phyloP scores from a whole-genome alignment of 108 stramenopile genomes.

The Epithemia pelagica region DNA sequence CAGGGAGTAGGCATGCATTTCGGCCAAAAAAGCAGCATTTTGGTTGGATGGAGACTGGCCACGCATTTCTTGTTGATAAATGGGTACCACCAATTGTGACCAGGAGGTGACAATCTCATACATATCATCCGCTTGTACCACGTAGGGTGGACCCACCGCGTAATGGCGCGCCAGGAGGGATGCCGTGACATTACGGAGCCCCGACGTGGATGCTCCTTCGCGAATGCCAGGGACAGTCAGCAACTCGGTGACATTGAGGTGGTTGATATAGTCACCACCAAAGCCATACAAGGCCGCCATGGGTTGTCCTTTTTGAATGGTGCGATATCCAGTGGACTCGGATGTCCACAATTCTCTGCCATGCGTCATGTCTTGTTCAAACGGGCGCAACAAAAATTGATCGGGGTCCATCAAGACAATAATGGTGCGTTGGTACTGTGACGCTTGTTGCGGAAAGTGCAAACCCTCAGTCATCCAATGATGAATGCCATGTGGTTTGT shows the following conservation, averaged over 20 bases:
- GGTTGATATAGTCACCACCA: background rate
- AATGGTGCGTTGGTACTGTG: slow-evolving; percentile 48
- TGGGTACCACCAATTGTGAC: slow-evolving; percentile 55
- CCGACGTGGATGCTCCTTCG: too few relatives aligned
- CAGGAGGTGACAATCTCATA: slow-evolving; percentile 54
- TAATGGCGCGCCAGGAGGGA: slow-evolving; percentile 23
- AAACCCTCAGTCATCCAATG: slow-evolving; percentile 73
- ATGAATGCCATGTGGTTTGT: slow-evolving; percentile 85
- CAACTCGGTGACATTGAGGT: slow-evolving; percentile 70
- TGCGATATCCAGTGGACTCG: background rate
- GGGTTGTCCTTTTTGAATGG: slow-evolving; percentile 72
- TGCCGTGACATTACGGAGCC: background rate
- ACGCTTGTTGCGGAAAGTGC: slow-evolving; percentile 37
- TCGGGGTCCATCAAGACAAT: slow-evolving; percentile 80
- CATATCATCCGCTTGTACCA: slow-evolving; percentile 69
- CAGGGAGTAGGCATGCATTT: slow-evolving; percentile 74
- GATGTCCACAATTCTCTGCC: background rate
- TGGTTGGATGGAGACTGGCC: too few relatives aligned
- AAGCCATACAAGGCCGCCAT: slow-evolving; percentile 87
- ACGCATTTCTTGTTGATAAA: slow-evolving; percentile 60
- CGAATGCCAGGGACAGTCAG: too few relatives aligned
- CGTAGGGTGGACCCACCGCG: slow-evolving; percentile 71
- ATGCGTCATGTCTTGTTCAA: slow-evolving; percentile 13
- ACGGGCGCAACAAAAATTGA: slow-evolving; percentile 67
- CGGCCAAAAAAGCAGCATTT: slow-evolving; percentile 68